phyloP scores from a whole-genome alignment of 495 filamentous ascomycete species.

The Pseudomonodictys pantanalensis region DNA sequence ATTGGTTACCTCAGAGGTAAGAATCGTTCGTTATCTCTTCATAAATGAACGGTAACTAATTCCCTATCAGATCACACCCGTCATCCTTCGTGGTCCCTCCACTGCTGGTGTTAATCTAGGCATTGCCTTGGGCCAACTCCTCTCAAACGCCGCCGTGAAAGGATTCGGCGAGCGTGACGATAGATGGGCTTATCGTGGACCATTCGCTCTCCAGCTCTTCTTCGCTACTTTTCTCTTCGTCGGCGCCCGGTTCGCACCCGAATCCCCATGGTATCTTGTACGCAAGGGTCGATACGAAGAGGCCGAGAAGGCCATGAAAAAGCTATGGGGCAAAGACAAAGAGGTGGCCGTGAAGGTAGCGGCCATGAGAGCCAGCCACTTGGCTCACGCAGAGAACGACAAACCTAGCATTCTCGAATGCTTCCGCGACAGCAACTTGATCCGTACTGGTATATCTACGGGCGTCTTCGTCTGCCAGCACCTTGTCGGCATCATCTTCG shows the following conservation, averaged over 20 bases:
- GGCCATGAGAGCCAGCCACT: background rate
- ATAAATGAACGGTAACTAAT: no score
- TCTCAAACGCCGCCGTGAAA: background rate
- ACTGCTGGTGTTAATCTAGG: background rate
- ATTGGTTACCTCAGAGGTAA: background rate
- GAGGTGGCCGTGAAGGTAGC: background rate
- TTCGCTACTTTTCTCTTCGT: background rate
- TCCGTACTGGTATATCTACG: background rate
- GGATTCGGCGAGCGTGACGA: background rate
- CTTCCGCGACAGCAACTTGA: slow-evolving; percentile 3
- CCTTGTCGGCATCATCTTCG: background rate
- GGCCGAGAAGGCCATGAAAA: background rate
- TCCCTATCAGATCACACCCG: background rate
- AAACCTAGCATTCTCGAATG: slow-evolving; percentile 2
- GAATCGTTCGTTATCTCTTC: no score
- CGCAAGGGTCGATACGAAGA: slow-evolving; percentile 4
- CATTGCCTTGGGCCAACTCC: background rate
- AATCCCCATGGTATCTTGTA: slow-evolving; percentile 6
- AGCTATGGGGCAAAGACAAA: background rate
- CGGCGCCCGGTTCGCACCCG: background rate
- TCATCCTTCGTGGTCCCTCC: background rate
- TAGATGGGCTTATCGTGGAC: background rate
- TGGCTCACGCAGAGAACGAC: slow-evolving; percentile 1
- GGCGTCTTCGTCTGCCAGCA: slow-evolving; percentile 1
- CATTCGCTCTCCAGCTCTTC: background rate